Conservation (phyloP, 768 basidiomycete genomes). For the Serendipita sp. region DNA sequence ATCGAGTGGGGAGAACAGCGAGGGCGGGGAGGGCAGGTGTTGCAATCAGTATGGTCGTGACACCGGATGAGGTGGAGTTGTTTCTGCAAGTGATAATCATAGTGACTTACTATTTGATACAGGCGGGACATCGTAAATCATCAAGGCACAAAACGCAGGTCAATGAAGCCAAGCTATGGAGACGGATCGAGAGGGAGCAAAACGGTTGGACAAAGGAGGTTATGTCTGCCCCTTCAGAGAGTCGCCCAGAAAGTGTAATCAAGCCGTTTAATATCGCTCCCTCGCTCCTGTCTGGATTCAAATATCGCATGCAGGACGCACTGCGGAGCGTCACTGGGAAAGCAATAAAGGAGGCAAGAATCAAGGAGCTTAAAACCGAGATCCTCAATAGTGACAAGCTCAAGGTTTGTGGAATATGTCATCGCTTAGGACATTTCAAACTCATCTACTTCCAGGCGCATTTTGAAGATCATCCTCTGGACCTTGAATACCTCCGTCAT, state of each 20-base stretch:
- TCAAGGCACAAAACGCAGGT: constrained; percentile 14
- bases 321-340: constrained; percentile 74
- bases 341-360: constrained; percentile 74
- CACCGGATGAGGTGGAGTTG: neutral
- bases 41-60: constrained; percentile 75
- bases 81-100: too few relatives aligned
- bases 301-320: constrained; percentile 97
- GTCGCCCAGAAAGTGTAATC: neutral
- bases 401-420: constrained; percentile 44
- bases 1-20: constrained; percentile 91
- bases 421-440: neutral
- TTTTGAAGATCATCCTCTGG: constrained; percentile 92
- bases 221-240: neutral
- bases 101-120: too few relatives aligned
- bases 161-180: constrained; percentile 20
- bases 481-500: constrained; percentile 82
- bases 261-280: neutral
- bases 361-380: constrained; percentile 88
- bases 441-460: constrained; percentile 49
- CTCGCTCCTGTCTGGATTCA: constrained; percentile 33
- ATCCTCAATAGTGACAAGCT: constrained; percentile 92
- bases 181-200: constrained; percentile 61
- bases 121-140: too few relatives aligned
- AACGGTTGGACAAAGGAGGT: neutral
- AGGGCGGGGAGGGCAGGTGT: constrained; percentile 90